Conservation (phyloP, 2,329 filamentous ascomycete species). For the Fusarium succisae region DNA sequence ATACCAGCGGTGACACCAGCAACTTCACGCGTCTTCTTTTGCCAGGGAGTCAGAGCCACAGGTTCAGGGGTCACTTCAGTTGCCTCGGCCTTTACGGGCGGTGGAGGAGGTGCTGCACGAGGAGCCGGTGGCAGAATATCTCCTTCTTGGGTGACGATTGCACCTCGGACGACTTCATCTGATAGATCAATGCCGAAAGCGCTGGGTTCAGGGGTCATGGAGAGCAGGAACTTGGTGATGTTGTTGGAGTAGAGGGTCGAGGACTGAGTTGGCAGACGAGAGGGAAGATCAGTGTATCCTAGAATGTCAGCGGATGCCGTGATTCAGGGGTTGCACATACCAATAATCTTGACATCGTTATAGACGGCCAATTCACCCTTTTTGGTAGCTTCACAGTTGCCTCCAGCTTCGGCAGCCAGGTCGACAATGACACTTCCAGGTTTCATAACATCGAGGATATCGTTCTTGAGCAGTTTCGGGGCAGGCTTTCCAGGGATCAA, state of each 20-base stretch:
- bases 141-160: slow-evolving; percentile 83
- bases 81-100: slow-evolving; percentile 54
- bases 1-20: slow-evolving; percentile 79
- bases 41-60: slow-evolving; percentile 81
- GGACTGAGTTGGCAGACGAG: slow-evolving; percentile 85
- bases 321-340: slow-evolving; percentile 50
- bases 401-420: slow-evolving; percentile 85
- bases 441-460: slow-evolving; percentile 86
- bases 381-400: slow-evolving; percentile 85
- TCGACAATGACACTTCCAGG: slow-evolving; percentile 90
- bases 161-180: slow-evolving; percentile 86
- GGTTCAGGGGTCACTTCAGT: slow-evolving; percentile 61
- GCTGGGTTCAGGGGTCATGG: slow-evolving; percentile 80
- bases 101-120: slow-evolving; percentile 68
- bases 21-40: slow-evolving; percentile 81
- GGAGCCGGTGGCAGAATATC: slow-evolving; percentile 80
- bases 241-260: slow-evolving; percentile 95
- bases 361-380: slow-evolving; percentile 75
- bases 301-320: slow-evolving; percentile 31
- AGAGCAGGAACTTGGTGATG: slow-evolving; percentile 87
- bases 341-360: slow-evolving; percentile 85
- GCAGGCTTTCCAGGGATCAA: slow-evolving; percentile 86
- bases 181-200: slow-evolving; percentile 81
- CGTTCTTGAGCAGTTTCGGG: slow-evolving; percentile 83
- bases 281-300: slow-evolving; percentile 89